These are phyloP conservation scores for Trichomonascaceae sp. DNA, from an alignment of 1,139 yeast genomes.

Conservation along the genomic window DNA sequence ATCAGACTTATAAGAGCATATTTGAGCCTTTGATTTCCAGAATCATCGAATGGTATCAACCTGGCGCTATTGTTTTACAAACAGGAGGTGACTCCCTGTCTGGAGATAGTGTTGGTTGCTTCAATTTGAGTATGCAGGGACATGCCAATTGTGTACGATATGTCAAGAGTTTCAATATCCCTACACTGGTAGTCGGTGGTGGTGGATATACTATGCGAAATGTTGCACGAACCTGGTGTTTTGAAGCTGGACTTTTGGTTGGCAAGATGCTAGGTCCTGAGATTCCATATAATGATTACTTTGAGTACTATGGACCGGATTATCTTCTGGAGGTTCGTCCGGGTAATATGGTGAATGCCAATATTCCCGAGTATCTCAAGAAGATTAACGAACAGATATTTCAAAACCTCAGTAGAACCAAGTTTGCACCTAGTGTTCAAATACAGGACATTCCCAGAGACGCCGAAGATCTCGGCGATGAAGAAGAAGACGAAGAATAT, in stretches of 20 bases:
- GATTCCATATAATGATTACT: slow-evolving; percentile 92
- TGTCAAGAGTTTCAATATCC: slow-evolving; percentile 80
- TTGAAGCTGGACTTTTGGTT: slow-evolving; percentile 83
- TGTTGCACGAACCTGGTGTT: slow-evolving; percentile 95
- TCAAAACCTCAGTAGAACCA: slow-evolving; percentile 75
- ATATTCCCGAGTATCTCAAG: slow-evolving; percentile 86
- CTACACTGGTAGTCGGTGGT: slow-evolving; percentile 90
- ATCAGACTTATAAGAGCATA: slow-evolving; percentile 74
- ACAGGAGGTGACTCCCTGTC: slow-evolving; percentile 88
- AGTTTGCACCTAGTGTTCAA: slow-evolving; percentile 94
- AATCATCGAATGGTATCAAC: slow-evolving; percentile 90
- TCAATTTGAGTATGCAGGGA: slow-evolving; percentile 85
- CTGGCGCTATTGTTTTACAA: slow-evolving; percentile 81
- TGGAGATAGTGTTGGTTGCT: slow-evolving; percentile 87
- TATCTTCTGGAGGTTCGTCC: slow-evolving; percentile 80
- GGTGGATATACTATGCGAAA: slow-evolving; percentile 98
- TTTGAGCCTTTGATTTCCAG: slow-evolving; percentile 81
- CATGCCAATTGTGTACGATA: slow-evolving; percentile 94
- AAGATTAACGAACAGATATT: slow-evolving; percentile 75
- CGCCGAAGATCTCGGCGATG: slow-evolving; percentile 60
- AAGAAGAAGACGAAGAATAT: slow-evolving; percentile 62
- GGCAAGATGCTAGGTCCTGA: slow-evolving; percentile 73
- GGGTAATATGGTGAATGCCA: slow-evolving; percentile 94
- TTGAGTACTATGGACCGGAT: slow-evolving; percentile 96
- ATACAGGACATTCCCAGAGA: slow-evolving; percentile 86